These are phyloP conservation scores for Neopestalotiopsis clavispora DNA, from an alignment of 2,329 filamentous ascomycete species.

Conservation along the genomic window DNA sequence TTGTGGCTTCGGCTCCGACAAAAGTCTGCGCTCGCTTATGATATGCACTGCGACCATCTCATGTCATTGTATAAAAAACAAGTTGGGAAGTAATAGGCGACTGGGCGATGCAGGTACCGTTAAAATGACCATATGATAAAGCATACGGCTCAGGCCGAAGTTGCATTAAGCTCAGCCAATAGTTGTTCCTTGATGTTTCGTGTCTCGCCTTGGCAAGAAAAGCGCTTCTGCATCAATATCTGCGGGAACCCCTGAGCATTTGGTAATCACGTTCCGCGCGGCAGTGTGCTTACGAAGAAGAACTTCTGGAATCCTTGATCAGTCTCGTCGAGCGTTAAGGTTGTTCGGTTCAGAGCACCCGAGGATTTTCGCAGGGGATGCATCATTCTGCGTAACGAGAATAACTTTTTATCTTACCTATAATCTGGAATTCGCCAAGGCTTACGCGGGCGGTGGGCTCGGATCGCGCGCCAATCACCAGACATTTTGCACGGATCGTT, in stretches of 20 bases:
- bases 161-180: constrained; percentile 3
- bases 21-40: not conserved
- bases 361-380: not conserved
- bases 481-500: not conserved
- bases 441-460: not conserved
- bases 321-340: not conserved
- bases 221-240: constrained; percentile 2
- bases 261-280: not conserved
- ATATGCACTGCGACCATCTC: not conserved
- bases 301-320: not conserved
- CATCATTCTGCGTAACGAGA: not conserved
- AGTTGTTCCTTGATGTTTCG: not conserved
- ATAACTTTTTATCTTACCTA: not conserved
- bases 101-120: not conserved
- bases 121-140: not conserved
- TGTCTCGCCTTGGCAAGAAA: constrained; percentile 1
- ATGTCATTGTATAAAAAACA: not conserved
- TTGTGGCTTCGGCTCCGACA: not conserved
- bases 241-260: not conserved
- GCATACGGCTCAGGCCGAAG: not conserved
- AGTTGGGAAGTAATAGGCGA: not conserved
- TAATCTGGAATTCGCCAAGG: not conserved
- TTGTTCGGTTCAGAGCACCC: not conserved
- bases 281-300: constrained; percentile 1
- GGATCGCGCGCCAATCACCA: not conserved